These are phyloP conservation scores for Yamadazyma friedrichii DNA, from an alignment of 1,139 yeast genomes.

Conservation along the genomic window DNA sequence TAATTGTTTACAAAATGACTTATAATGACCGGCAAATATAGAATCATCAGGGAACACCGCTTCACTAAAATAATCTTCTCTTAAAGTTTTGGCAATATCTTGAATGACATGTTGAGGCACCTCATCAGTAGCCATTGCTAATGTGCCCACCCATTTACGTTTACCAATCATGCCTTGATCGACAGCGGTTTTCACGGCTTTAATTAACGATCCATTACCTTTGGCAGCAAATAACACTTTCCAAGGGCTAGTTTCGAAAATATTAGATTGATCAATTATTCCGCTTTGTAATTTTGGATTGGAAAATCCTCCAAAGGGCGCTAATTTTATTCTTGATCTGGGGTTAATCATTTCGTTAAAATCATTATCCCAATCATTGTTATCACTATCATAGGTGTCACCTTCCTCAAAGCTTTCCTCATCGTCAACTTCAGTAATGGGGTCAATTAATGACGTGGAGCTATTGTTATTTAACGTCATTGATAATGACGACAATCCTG, in stretches of 20 bases:
- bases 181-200: slow-evolving; percentile 72
- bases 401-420: slow-evolving; percentile 8
- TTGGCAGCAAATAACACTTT: slow-evolving; percentile 62
- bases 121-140: slow-evolving; percentile 88
- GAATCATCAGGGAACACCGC: slow-evolving; percentile 75
- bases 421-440: slow-evolving; percentile 23
- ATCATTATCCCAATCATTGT: slow-evolving; percentile 22
- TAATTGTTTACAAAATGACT: slow-evolving; percentile 87
- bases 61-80: slow-evolving; percentile 51
- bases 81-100: slow-evolving; percentile 47
- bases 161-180: slow-evolving; percentile 47
- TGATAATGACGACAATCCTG: slow-evolving; percentile 17
- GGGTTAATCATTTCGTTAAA: slow-evolving; percentile 33
- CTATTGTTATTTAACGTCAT: slow-evolving; percentile 29
- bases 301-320: slow-evolving; percentile 80
- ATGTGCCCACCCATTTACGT: slow-evolving; percentile 80
- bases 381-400: slow-evolving; percentile 20
- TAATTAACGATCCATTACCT: slow-evolving; percentile 87
- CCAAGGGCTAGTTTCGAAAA: slow-evolving; percentile 79
- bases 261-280: slow-evolving; percentile 44
- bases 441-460: slow-evolving; percentile 28
- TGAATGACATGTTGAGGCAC: slow-evolving; percentile 56
- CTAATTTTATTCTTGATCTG: slow-evolving; percentile 33
- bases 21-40: slow-evolving; percentile 85
- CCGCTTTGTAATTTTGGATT: slow-evolving; percentile 48